Conservation (phyloP, 805 yeast species). For the Vanderwaltozyma tropicalis region DNA sequence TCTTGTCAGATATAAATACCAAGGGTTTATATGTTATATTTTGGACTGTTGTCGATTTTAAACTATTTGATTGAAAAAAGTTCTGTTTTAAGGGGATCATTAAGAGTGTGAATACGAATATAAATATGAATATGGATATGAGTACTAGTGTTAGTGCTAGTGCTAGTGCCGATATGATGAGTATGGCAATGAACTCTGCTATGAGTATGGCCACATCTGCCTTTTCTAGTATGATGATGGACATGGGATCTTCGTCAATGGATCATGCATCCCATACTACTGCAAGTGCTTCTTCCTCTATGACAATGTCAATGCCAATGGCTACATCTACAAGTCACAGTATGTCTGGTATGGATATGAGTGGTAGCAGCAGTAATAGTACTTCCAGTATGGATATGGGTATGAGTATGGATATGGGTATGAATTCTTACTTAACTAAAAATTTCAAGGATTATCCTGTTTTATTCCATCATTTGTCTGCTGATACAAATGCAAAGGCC, state of each 20-base stretch:
- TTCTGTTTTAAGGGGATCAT: too few species aligned
- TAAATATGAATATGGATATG: constrained; percentile 2
- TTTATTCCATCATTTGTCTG: constrained; percentile 44
- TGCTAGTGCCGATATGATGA: constrained; percentile 2
- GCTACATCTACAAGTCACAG: neutral
- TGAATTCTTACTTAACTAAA: constrained; percentile 51
- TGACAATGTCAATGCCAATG: neutral
- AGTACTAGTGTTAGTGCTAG: constrained; percentile 2
- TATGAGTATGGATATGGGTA: constrained; percentile 22
- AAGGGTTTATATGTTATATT: too few species aligned
- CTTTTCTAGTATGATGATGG: constrained; percentile 6
- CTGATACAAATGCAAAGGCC: constrained; percentile 47
- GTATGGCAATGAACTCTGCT: constrained; percentile 4
- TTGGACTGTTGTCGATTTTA: too few species aligned
- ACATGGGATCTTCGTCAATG: constrained; percentile 5
- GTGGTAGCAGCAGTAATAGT: constrained; percentile 2
- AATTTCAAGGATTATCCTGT: constrained; percentile 49
- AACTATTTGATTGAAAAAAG: too few species aligned
- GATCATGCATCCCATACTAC: constrained; percentile 3
- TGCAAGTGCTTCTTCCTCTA: constrained; percentile 4
- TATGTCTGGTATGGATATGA: constrained; percentile 10
- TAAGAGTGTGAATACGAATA: neutral
- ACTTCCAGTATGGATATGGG: constrained; percentile 8
- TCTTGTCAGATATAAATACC: too few species aligned
- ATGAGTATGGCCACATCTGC: constrained; percentile 4